phyloP scores from a whole-genome alignment of 2,329 filamentous ascomycete genomes.

The Aureobasidium zeae region DNA sequence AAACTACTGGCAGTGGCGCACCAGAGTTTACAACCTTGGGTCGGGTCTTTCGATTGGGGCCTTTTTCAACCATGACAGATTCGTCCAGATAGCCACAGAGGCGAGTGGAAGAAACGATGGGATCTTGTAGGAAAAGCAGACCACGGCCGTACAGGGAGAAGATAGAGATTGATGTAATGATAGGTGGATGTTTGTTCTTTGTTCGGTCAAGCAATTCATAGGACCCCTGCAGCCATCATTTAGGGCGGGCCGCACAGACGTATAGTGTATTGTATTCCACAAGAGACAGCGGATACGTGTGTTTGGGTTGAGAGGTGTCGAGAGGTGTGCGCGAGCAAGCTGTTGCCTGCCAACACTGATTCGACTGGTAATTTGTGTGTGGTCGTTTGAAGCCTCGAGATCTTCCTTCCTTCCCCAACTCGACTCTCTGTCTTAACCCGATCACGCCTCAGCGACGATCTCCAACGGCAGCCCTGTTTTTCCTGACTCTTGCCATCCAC shows the following conservation, averaged over 20 bases:
- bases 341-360: no score
- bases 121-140: neutral
- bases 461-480: slow-evolving; percentile 5
- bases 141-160: no score
- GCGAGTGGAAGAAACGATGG: neutral
- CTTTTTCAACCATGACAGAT: no score
- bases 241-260: slow-evolving; percentile 6
- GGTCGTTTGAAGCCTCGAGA: no score
- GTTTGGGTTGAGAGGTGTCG: no score
- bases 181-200: neutral
- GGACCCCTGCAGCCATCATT: slow-evolving; percentile 13
- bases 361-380: no score
- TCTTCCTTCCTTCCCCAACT: neutral
- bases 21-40: slow-evolving; percentile 12
- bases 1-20: slow-evolving; percentile 9
- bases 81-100: no score
- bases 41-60: no score
- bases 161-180: neutral
- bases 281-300: slow-evolving; percentile 7
- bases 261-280: neutral
- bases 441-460: neutral
- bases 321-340: no score
- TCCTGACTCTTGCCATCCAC: slow-evolving; percentile 4
- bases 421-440: neutral
- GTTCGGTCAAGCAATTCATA: slow-evolving; percentile 6